Base-by-base conservation (phyloP, 805 yeast species). In the Helenozyma baotianmanensis region DNA sequence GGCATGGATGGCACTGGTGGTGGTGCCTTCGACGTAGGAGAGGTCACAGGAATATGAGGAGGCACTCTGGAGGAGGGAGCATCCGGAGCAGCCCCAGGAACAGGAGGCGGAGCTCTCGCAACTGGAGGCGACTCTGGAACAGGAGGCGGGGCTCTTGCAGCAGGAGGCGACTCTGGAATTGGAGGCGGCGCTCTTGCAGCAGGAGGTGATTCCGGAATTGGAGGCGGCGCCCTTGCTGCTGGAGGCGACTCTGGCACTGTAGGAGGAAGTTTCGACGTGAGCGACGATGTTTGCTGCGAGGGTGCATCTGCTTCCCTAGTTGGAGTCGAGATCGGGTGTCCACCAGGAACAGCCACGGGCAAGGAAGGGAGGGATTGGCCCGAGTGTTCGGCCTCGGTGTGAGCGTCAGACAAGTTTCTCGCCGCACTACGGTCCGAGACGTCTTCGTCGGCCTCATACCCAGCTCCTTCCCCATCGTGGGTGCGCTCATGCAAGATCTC, bases 391-490 rank as follows among this genome's bases (percentile, higher is more conserved):
- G n/a, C n/a, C n/a, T n/a, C n/a, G n/a, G n/a, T n/a, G n/a, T n/a
- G n/a, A n/a, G n/a, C n/a, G n/a, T n/a, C n/a, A n/a, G n/a, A n/a
- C n/a, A n/a, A n/a, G n/a, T n/a, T n/a, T n/a, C n/a, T n/a, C n/a
- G n/a, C n/a, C 21, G 27, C 35, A 5, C 47, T 45, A 13, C 48
- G 50, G 38, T 60, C 69, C 11, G 68, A 62, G 9, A 57, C 42
- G 32, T 66, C 71, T 29, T 75, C 83, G 49, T 82, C 88, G 0
- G 86, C 86, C 35, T 82, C 86, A 47, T 80, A 80, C 0, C 87
- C 87, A 1, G 85, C 73, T 8, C 62, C 63, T 29, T 53, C 58
- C 4, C 47, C 36, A 2, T 51, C 61, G 9, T 23, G 13, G 16
- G 19, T 8, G 7, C 13, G 7, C 9, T 29, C 14, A 9, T 22